Evolutionary conservation across 2,329 filamentous ascomycete genomes (phyloP).

Genomic region (Arthrocladium fulminans): DNA sequence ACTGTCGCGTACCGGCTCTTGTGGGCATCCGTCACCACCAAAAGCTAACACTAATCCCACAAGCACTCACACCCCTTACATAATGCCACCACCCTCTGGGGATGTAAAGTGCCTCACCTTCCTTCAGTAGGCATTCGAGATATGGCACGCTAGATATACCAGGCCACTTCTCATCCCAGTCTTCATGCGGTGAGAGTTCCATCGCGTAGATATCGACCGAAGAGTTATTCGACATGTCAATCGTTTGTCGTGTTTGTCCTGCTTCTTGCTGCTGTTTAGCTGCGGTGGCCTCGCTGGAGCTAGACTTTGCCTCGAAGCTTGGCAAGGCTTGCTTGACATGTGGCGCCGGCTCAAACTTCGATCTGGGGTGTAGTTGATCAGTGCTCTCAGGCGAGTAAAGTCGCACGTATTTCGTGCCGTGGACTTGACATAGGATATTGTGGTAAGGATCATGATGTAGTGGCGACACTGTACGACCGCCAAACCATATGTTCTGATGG

Average conservation of each 20-base stretch:
- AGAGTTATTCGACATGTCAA: slow-evolving; percentile 92
- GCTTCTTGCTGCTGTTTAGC: slow-evolving; percentile 11
- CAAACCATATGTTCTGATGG: slow-evolving; percentile 80
- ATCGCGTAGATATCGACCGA: slow-evolving; percentile 63
- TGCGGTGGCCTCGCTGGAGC: not conserved
- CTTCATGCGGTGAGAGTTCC: slow-evolving; percentile 43
- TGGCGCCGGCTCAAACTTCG: slow-evolving; percentile 27
- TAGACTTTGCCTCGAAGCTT: slow-evolving; percentile 5
- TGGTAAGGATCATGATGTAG: slow-evolving; percentile 91
- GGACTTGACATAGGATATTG: slow-evolving; percentile 81
- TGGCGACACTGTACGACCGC: slow-evolving; percentile 83
- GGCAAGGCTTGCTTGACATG: slow-evolving; percentile 8
- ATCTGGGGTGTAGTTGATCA: slow-evolving; percentile 51
- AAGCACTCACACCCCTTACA: slow-evolving; percentile 67
- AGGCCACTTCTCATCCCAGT: slow-evolving; percentile 41
- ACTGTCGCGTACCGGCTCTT: too few relatives aligned
- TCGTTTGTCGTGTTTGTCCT: slow-evolving; percentile 49
- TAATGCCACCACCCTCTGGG: slow-evolving; percentile 99
- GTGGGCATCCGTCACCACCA: slow-evolving; percentile 70
- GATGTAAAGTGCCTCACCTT: slow-evolving; percentile 80
- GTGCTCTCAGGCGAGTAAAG: slow-evolving; percentile 65
- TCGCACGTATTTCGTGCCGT: slow-evolving; percentile 84
- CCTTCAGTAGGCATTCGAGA: slow-evolving; percentile 65
- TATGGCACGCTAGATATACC: slow-evolving; percentile 54
- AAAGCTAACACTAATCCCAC: slow-evolving; percentile 88